Evolutionary conservation across 495 filamentous ascomycete genomes (phyloP), one percentile per base, ranked within the genome.

Genomic region (Aspergillus wentii): DNA sequence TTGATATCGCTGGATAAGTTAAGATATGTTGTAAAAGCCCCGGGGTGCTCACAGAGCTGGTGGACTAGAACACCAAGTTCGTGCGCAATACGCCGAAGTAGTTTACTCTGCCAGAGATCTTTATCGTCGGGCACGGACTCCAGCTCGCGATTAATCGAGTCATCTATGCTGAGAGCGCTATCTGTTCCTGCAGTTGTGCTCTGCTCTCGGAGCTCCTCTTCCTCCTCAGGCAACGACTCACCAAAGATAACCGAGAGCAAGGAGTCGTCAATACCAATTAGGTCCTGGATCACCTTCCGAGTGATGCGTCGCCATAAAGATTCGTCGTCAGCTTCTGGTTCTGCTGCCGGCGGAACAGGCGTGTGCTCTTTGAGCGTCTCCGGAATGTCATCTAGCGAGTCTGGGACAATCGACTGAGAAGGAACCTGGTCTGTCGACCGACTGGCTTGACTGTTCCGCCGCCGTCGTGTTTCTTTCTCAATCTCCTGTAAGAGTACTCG

Each of bases 231-330:
- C 19, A 97, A 62, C 8, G 76, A 68, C 62, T 95, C 92, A 2
- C 92, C 92, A 41, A 96, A 88, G 4, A 97, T 78, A 17, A 95
- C 78, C 2, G 83, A 83, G 5, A 97, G 76, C 20, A 91, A 63
- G 23, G 75, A 72, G 42, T 95, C 88, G 44, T 97, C 89, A 35
- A 97, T 87, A 3, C 94, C 89, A 54, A 98, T 83, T 28, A 98
- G 61, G 56, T 95, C 89, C 16, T 78, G 76, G 31, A 98, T 89
- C 13, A 96, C 83, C 50, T 82, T 83, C 34, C 86, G 78, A 3
- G 91, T 94, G 30, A 96, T 78, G 3, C 81, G 75, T 36, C 78
- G 78, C 88, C 85, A 90, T 40, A 94, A 73, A 0, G 83, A 79
- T 46, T 87, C 83, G 18, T 72, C 66, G 15, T 48, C 44, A 2